phyloP scores from a whole-genome alignment of 306 rosid genomes.

The Pueraria montana region DNA sequence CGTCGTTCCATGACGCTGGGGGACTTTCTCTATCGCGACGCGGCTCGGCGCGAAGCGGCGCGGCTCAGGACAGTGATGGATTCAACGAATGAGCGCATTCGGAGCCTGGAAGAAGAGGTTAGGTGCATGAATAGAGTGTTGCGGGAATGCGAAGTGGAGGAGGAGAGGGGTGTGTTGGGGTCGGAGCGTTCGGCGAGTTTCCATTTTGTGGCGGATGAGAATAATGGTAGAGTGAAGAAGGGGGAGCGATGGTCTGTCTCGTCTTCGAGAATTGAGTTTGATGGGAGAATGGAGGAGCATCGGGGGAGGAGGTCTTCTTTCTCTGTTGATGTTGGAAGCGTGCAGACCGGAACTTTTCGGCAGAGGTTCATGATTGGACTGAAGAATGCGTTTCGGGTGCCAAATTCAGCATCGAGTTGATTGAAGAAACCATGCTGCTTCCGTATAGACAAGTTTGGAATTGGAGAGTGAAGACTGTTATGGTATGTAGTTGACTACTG shows the following conservation, averaged over 20 bases:
- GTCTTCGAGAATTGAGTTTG: conserved; percentile 50
- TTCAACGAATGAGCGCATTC: conserved; percentile 62
- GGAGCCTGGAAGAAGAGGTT: conserved; percentile 65
- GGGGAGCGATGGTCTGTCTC: conserved; percentile 54
- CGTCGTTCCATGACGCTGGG: conserved; percentile 54
- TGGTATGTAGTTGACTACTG: too few species aligned
- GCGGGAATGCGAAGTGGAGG: conserved; percentile 23
- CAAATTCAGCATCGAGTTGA: conserved; percentile 1
- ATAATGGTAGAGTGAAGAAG: conserved; percentile 45
- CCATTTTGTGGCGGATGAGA: conserved; percentile 48
- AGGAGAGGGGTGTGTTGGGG: conserved; percentile 21
- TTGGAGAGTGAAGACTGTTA: background rate
- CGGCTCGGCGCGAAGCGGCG: conserved; percentile 49
- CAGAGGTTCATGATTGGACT: conserved; percentile 58
- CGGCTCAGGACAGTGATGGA: conserved; percentile 62
- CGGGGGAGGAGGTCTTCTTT: conserved; percentile 11
- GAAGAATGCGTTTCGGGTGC: conserved; percentile 61
- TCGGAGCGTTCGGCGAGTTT: conserved; percentile 65
- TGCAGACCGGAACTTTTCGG: conserved; percentile 50
- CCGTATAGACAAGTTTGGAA: background rate
- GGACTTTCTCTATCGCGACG: conserved; percentile 64
- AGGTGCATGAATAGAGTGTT: conserved; percentile 56
- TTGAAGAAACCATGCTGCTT: background rate
- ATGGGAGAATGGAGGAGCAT: background rate
- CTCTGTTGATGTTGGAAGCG: background rate